Percentiles rank a stretch among this genome's conserved stretches.
Evolutionary conservation across 1,139 yeast species (phyloP).

Genomic region (Taphrina populina): DNA sequence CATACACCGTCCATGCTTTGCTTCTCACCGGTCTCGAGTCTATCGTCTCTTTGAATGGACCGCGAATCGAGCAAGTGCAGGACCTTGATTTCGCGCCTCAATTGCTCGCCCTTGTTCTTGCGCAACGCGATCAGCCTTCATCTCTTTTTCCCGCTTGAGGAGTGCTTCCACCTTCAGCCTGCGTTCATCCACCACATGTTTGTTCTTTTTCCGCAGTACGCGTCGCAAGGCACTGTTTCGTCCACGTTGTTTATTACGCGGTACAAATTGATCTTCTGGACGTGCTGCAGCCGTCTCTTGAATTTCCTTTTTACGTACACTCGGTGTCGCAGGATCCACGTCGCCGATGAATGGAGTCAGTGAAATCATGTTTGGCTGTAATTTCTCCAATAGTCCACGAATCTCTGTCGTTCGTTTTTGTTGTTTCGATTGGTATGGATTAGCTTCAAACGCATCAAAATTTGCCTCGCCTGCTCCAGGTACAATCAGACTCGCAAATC

Average conservation of each 20-base stretch:
- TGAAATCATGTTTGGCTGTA: conserved; percentile 88
- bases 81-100: conserved; percentile 41
- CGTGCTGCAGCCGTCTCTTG: conserved; percentile 45
- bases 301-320: conserved; percentile 49
- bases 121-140: conserved; percentile 58
- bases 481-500: conserved; percentile 74
- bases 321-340: conserved; percentile 60
- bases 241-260: conserved; percentile 56
- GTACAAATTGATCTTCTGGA: conserved; percentile 48
- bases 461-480: conserved; percentile 99
- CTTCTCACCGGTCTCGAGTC: too few relatives aligned
- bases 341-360: conserved; percentile 90
- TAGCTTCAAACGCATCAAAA: conserved; percentile 87
- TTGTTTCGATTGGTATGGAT: conserved; percentile 87
- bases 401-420: conserved; percentile 96
- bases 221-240: conserved; percentile 82
- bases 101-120: conserved; percentile 50
- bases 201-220: conserved; percentile 77
- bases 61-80: conserved; percentile 44
- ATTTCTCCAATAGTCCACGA: conserved; percentile 76
- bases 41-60: conserved; percentile 12
- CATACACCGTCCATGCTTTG: background rate
- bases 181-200: conserved; percentile 85
- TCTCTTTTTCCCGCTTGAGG: conserved; percentile 68
- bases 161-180: conserved; percentile 77